Percentiles rank a stretch among this genome's conserved stretches.
These are phyloP conservation scores for Xylaria multiplex DNA, from an alignment of 2,329 filamentous ascomycete species.

Conservation along the genomic window DNA sequence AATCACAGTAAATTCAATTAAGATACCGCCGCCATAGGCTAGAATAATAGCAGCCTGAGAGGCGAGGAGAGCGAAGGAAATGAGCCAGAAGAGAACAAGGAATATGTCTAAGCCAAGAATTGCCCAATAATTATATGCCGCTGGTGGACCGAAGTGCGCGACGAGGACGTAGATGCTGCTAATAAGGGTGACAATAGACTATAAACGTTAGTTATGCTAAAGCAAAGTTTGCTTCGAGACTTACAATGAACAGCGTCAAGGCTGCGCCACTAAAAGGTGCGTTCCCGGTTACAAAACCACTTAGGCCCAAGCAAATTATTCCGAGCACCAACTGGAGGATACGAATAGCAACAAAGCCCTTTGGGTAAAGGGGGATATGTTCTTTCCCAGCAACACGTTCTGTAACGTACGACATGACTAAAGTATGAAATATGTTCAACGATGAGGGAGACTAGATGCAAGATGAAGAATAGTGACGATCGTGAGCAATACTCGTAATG, in stretches of 20 bases:
- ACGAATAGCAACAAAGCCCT: slow-evolving; percentile 56
- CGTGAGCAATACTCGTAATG: background rate
- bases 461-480: background rate
- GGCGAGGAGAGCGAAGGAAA: slow-evolving; percentile 56
- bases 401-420: slow-evolving; percentile 44
- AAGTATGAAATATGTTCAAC: background rate
- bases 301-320: slow-evolving; percentile 58
- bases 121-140: slow-evolving; percentile 64
- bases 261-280: slow-evolving; percentile 42
- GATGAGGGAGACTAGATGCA: background rate
- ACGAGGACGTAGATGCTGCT: slow-evolving; percentile 59
- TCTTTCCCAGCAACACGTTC: slow-evolving; percentile 53
- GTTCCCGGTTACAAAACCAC: slow-evolving; percentile 55
- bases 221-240: slow-evolving; percentile 34
- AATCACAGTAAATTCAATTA: slow-evolving; percentile 41
- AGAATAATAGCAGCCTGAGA: slow-evolving; percentile 47
- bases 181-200: slow-evolving; percentile 58
- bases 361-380: slow-evolving; percentile 59
- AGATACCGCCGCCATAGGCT: slow-evolving; percentile 39
- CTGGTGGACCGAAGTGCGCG: slow-evolving; percentile 53
- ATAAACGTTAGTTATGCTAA: background rate
- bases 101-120: slow-evolving; percentile 62
- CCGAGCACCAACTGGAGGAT: slow-evolving; percentile 59
- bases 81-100: slow-evolving; percentile 63
- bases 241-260: slow-evolving; percentile 55